phyloP scores from a whole-genome alignment of 1,284 basidiomycete species.

The Caloboletus inedulis region DNA sequence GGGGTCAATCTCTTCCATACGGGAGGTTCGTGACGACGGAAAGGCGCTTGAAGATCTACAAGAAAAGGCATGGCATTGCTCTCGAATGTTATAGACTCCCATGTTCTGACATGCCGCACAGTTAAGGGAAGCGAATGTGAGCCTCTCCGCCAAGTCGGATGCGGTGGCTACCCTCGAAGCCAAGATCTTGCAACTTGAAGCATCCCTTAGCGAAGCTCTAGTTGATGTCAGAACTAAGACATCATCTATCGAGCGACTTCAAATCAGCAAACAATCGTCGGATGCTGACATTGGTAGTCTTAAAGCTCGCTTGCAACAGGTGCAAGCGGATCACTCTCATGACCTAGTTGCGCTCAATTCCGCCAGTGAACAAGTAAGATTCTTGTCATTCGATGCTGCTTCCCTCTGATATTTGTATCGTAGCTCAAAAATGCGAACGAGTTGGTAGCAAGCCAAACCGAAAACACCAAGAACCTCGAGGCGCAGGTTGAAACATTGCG shows the following conservation, averaged over 20 bases:
- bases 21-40: constrained; percentile 61
- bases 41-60: constrained; percentile 56
- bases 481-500: constrained; percentile 51
- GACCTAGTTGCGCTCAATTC: constrained; percentile 38
- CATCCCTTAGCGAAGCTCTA: constrained; percentile 47
- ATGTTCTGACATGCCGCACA: constrained; percentile 30
- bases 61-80: constrained; percentile 46
- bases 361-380: constrained; percentile 50
- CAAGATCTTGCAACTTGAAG: constrained; percentile 49
- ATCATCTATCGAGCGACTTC: constrained; percentile 43
- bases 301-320: constrained; percentile 40
- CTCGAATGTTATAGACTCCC: constrained; percentile 3
- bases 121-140: constrained; percentile 57
- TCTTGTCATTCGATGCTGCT: neutral
- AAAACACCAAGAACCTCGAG: constrained; percentile 48
- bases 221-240: constrained; percentile 49
- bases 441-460: constrained; percentile 39
- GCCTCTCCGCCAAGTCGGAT: constrained; percentile 49
- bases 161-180: constrained; percentile 49
- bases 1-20: constrained; percentile 66
- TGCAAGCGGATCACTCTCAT: constrained; percentile 41
- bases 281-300: constrained; percentile 48
- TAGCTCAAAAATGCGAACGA: constrained; percentile 54
- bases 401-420: constrained; percentile 12
- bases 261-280: constrained; percentile 45